phyloP scores from a whole-genome alignment of 2,329 filamentous ascomycete species.

The Aspergillus arachidicola region DNA sequence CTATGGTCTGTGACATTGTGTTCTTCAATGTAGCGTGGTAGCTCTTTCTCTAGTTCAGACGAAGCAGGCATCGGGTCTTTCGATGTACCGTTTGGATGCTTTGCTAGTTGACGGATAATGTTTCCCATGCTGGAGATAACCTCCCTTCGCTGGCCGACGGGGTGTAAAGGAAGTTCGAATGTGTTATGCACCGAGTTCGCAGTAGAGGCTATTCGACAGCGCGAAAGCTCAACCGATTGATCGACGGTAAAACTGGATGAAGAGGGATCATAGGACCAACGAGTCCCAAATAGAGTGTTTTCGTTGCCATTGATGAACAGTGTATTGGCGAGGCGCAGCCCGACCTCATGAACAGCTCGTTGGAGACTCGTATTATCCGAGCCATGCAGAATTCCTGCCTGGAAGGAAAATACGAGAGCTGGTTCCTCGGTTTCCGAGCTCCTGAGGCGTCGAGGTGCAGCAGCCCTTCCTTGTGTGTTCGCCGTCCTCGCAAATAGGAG shows the following conservation, averaged over 20 bases:
- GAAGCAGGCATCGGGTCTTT: slow-evolving; percentile 42
- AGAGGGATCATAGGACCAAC: slow-evolving; percentile 32
- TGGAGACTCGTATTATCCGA: slow-evolving; percentile 5
- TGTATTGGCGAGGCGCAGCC: slow-evolving; percentile 45
- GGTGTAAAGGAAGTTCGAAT: slow-evolving; percentile 37
- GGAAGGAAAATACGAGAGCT: slow-evolving; percentile 33
- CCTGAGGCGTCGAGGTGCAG: slow-evolving; percentile 30
- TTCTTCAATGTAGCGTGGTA: slow-evolving; percentile 44
- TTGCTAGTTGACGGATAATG: slow-evolving; percentile 44
- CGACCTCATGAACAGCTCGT: slow-evolving; percentile 33
- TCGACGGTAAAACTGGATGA: slow-evolving; percentile 27
- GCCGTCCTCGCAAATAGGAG: slow-evolving; percentile 31
- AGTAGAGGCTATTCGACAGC: slow-evolving; percentile 31
- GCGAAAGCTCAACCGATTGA: slow-evolving; percentile 32
- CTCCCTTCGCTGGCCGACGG: slow-evolving; percentile 39
- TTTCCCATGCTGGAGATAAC: slow-evolving; percentile 48
- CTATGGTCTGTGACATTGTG: slow-evolving; percentile 39
- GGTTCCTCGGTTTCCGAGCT: slow-evolving; percentile 35
- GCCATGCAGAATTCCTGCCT: slow-evolving; percentile 8
- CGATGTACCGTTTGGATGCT: slow-evolving; percentile 30
- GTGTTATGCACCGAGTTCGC: slow-evolving; percentile 19
- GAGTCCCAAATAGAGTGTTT: slow-evolving; percentile 41
- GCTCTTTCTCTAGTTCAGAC: slow-evolving; percentile 43
- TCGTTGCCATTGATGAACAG: slow-evolving; percentile 47
- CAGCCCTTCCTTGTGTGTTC: slow-evolving; percentile 33